A percentile compares a stretch with the other conserved stretches of the same genome.
Evolutionary conservation across 1,284 basidiomycete genomes (phyloP).

Genomic region (Mycosarcoma mackinlayi): DNA sequence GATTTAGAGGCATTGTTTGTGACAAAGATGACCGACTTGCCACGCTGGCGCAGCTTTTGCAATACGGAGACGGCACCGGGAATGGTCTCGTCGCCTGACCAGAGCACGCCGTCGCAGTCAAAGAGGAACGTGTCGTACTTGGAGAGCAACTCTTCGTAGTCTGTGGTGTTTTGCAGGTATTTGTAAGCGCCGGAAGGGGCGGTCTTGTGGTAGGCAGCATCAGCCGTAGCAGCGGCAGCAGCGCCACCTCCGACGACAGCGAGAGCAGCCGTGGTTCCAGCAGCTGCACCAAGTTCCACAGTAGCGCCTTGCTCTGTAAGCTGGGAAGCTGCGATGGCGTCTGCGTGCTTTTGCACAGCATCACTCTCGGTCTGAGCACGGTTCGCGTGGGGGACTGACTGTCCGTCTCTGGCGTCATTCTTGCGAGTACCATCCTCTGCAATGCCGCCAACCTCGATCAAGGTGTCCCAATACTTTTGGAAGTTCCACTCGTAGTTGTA

Average conservation of each 20-base stretch:
- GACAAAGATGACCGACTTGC: constrained; percentile 91
- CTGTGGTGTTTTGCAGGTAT: constrained; percentile 34
- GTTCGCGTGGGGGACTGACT: background rate
- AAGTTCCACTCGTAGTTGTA: constrained; percentile 82
- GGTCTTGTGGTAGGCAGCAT: background rate
- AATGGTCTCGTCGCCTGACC: constrained; percentile 77
- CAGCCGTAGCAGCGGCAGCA: constrained; percentile 3
- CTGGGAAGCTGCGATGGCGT: constrained; percentile 34
- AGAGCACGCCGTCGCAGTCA: constrained; percentile 91
- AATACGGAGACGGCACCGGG: constrained; percentile 69
- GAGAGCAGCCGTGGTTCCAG: constrained; percentile 19
- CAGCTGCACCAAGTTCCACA: constrained; percentile 30
- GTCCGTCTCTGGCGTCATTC: background rate
- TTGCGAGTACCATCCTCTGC: constrained; percentile 50
- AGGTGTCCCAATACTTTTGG: constrained; percentile 74
- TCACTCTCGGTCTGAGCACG: background rate
- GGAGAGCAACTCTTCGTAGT: constrained; percentile 53
- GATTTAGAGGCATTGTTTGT: constrained; percentile 99
- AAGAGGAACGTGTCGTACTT: constrained; percentile 66
- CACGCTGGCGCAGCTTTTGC: constrained; percentile 70
- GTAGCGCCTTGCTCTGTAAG: constrained; percentile 18
- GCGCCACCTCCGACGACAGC: constrained; percentile 15
- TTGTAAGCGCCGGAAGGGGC: constrained; percentile 30
- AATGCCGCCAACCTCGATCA: constrained; percentile 44
- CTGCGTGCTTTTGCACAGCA: constrained; percentile 30